Percentiles rank a stretch among this genome's conserved stretches.
These are phyloP conservation scores for Colletotrichum spaethianum DNA, from an alignment of 2,329 filamentous ascomycete species.

Conservation along the genomic window DNA sequence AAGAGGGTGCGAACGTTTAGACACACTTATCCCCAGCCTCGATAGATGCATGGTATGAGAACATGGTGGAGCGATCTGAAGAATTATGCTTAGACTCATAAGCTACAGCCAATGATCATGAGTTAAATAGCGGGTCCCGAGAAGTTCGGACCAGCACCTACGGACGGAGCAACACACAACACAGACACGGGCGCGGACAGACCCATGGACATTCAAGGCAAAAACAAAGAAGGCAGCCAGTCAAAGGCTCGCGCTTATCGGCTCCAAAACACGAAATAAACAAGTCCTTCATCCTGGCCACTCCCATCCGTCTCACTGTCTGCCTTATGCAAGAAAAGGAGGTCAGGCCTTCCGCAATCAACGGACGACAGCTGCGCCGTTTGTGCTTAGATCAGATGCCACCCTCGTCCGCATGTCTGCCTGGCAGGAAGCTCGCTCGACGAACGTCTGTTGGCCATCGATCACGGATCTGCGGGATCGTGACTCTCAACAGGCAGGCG, in stretches of 20 bases:
- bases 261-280: background rate
- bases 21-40: background rate
- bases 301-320: background rate
- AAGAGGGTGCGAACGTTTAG: conserved; percentile 9
- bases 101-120: background rate
- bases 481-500: background rate
- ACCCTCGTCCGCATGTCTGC: background rate
- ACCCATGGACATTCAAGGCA: background rate
- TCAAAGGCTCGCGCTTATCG: conserved; percentile 8
- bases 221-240: conserved; percentile 11
- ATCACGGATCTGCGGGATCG: background rate
- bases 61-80: background rate
- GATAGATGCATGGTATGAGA: background rate
- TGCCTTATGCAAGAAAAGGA: background rate
- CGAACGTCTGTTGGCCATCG: background rate
- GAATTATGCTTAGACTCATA: background rate
- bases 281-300: conserved; percentile 3
- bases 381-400: conserved; percentile 25
- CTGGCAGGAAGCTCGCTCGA: background rate
- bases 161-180: background rate
- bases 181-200: background rate
- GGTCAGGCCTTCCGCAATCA: conserved; percentile 14
- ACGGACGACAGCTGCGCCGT: conserved; percentile 32
- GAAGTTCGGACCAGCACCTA: conserved; percentile 1
- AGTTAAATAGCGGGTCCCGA: background rate